Base-by-base conservation (phyloP, 192 early-diverging fungal species). In the Paraglomus occultum region DNA sequence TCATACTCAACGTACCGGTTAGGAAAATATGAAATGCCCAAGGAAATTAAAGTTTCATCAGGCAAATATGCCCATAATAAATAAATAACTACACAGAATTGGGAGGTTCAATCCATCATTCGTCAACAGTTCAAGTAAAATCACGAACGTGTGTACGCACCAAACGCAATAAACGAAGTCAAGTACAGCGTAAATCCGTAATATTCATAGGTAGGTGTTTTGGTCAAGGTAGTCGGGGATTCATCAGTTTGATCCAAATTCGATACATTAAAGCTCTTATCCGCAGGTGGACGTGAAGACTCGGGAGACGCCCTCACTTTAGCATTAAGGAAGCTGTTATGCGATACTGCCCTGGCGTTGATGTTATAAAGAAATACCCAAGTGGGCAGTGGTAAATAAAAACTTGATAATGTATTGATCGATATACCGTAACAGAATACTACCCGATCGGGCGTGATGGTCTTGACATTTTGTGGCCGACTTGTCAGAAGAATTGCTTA, bases 141-240 rank as follows among this genome's bases (percentile, higher is more conserved):
- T 22, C 39, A 52, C 60, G 22, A 59, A 70, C 9, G 54, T 58
- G 31, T 31, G 31, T 2, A 31, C 57, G 62, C 80, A 70, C 85
- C 86, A 72, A 91, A 89, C 11, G 81, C 79, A 11, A 90, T 86
- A 70, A 90, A 85, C 4, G 93, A 91, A 4, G 86, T 83, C 15
- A 95, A 80, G 61, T 95, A 95, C 43, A 93, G 75, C 0, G 90
- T 91, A 77, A 95, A 95, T 17, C 93, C 93, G 74, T 93, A 93
- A 79, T 93, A 93, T 66, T 94, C 93, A 72, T 88, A 89, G 0
- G 88, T 84, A 12, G 90, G 90, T 10, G 87, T 91, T 51, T 88
- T 89, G 46, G 84, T 84, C 46, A 82, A 23, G 1, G 72, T 79
- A 20, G 78, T 79, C n/a, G 78, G 78, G 11, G 75, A 58, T 22